Conservation (phyloP, 352 stramenopile species). For the Globisporangium abappressorium region DNA sequence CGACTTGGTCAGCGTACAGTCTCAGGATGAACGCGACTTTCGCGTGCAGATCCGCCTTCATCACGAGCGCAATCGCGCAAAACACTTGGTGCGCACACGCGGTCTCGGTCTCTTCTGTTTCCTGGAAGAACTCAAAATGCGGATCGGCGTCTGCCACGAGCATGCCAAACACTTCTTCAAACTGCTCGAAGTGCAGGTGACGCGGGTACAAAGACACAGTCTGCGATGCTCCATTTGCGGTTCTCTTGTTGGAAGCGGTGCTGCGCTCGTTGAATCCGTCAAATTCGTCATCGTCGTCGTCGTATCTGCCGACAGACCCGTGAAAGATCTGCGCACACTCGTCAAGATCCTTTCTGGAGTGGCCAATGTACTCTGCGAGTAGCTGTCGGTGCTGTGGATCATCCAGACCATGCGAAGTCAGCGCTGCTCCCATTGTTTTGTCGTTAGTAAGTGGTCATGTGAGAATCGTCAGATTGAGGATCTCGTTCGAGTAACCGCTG, state of each 20-base stretch:
- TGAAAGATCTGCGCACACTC: slow-evolving; percentile 62
- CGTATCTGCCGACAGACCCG: slow-evolving; percentile 23
- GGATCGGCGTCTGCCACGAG: slow-evolving; percentile 58
- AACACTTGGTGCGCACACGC: slow-evolving; percentile 60
- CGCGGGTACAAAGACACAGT: slow-evolving; percentile 31
- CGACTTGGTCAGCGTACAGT: slow-evolving; percentile 49
- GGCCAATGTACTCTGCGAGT: slow-evolving; percentile 50
- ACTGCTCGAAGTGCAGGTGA: slow-evolving; percentile 42
- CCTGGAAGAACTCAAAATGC: slow-evolving; percentile 66
- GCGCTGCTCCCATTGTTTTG: slow-evolving; percentile 21
- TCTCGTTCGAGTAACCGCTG: neutral
- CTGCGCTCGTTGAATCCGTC: neutral
- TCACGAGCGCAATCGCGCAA: slow-evolving; percentile 51
- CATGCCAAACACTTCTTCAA: slow-evolving; percentile 79
- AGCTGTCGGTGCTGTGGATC: slow-evolving; percentile 31
- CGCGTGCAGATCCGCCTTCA: slow-evolving; percentile 44
- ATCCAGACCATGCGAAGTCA: slow-evolving; percentile 21
- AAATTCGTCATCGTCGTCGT: slow-evolving; percentile 24
- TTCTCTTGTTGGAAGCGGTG: neutral
- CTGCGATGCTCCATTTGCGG: slow-evolving; percentile 3
- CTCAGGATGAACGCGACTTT: slow-evolving; percentile 62
- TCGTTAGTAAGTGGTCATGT: neutral
- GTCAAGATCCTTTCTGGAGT: slow-evolving; percentile 43
- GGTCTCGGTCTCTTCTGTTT: slow-evolving; percentile 21
- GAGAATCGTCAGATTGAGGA: neutral